Percentiles rank a stretch among this genome's conserved stretches.
Evolutionary conservation across 306 rosid species (phyloP).

Genomic region (Ormosia semicastrata): DNA sequence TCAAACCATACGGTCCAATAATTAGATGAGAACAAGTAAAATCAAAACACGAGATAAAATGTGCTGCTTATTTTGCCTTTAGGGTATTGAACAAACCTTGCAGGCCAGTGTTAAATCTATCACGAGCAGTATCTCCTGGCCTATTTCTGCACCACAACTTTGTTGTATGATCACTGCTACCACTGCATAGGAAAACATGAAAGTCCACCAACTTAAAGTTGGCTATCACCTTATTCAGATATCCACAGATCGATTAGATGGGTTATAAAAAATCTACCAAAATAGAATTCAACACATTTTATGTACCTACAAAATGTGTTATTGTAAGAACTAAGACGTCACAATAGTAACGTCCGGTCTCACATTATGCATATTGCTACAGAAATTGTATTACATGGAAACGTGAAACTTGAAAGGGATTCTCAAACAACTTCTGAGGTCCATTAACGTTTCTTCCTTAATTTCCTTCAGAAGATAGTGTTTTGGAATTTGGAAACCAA

Average conservation of each 20-base stretch:
- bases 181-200: conserved; percentile 60
- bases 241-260: conserved; percentile 6
- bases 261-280: background rate
- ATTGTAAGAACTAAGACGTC: background rate
- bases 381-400: background rate
- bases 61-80: background rate
- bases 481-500: background rate
- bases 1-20: background rate
- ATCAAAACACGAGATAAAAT: background rate
- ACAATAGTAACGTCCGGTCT: background rate
- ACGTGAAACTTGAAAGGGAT: background rate
- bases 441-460: background rate
- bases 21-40: background rate
- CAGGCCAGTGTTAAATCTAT: conserved; percentile 64
- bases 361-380: background rate
- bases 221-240: background rate
- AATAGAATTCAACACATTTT: background rate
- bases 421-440: background rate
- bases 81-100: conserved; percentile 52
- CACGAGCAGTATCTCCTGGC: conserved; percentile 92
- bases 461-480: background rate
- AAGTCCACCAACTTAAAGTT: conserved; percentile 12
- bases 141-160: conserved; percentile 98
- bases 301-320: background rate
- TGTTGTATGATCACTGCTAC: conserved; percentile 98